phyloP scores from a whole-genome alignment of 2,329 filamentous ascomycete genomes.

The Alternaria dauci region DNA sequence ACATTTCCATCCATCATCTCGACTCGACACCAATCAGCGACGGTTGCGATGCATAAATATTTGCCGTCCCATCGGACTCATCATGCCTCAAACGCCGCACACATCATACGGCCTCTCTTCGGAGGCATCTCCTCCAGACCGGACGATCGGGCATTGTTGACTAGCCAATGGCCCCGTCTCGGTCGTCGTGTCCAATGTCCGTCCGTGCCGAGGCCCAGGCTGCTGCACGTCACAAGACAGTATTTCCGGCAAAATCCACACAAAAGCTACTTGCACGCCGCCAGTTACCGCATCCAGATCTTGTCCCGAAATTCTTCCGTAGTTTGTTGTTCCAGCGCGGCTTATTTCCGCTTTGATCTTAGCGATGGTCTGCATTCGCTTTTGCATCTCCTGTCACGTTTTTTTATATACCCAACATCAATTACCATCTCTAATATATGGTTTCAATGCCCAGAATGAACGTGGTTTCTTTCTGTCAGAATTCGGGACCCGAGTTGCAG shows the following conservation, averaged over 20 bases:
- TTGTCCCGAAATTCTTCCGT: slow-evolving; percentile 1
- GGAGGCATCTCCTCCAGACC: neutral
- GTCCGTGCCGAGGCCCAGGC: slow-evolving; percentile 5
- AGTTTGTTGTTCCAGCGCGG: neutral
- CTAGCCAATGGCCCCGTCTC: neutral
- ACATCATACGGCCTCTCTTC: neutral
- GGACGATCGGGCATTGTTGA: neutral
- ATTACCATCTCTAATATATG: neutral
- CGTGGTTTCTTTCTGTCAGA: neutral
- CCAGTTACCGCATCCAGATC: neutral
- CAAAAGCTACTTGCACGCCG: neutral
- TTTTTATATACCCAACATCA: slow-evolving; percentile 5
- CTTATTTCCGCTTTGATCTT: neutral
- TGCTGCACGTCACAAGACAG: neutral
- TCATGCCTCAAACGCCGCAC: neutral
- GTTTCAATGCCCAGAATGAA: neutral
- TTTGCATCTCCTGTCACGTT: neutral
- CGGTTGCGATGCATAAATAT: neutral
- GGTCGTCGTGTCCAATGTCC: slow-evolving; percentile 1
- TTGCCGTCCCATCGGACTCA: neutral
- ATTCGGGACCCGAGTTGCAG: neutral
- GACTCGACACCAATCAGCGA: neutral
- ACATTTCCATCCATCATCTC: neutral
- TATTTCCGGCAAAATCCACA: slow-evolving; percentile 2
- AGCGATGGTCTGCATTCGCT: neutral